phyloP scores from a whole-genome alignment of 2,329 filamentous ascomycete genomes.

The Arthrobotrys conoides region DNA sequence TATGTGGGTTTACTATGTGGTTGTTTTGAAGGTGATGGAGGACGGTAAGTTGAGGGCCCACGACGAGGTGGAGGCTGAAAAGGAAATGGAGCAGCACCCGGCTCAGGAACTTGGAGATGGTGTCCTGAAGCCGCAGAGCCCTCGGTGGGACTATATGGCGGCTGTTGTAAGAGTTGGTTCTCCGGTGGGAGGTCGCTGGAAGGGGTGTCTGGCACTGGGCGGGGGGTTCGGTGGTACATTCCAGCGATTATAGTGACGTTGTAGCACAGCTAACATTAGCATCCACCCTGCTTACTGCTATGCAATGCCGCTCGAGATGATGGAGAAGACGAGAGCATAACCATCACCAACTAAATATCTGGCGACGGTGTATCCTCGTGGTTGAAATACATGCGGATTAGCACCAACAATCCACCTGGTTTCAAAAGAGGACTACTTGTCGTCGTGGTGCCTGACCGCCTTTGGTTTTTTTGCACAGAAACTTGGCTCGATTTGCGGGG shows the following conservation, averaged over 20 bases:
- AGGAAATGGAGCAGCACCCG: slow-evolving; percentile 37
- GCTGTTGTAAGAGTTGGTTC: slow-evolving; percentile 57
- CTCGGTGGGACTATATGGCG: neutral
- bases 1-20: slow-evolving; percentile 50
- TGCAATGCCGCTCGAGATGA: slow-evolving; percentile 10
- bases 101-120: slow-evolving; percentile 46
- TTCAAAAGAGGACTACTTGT: slow-evolving; percentile 7
- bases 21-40: slow-evolving; percentile 52
- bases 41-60: slow-evolving; percentile 42
- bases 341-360: neutral
- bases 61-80: slow-evolving; percentile 47
- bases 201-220: slow-evolving; percentile 53
- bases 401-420: neutral
- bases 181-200: slow-evolving; percentile 50
- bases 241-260: slow-evolving; percentile 8
- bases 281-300: slow-evolving; percentile 9
- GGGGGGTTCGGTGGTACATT: slow-evolving; percentile 60
- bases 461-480: slow-evolving; percentile 13
- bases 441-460: slow-evolving; percentile 15
- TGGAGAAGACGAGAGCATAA: slow-evolving; percentile 14
- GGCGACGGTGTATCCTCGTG: slow-evolving; percentile 14
- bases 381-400: neutral
- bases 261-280: slow-evolving; percentile 32
- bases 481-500: slow-evolving; percentile 42
- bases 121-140: slow-evolving; percentile 16